phyloP scores from a whole-genome alignment of 2,329 filamentous ascomycete species.

The Ceratocystis colombiana region DNA sequence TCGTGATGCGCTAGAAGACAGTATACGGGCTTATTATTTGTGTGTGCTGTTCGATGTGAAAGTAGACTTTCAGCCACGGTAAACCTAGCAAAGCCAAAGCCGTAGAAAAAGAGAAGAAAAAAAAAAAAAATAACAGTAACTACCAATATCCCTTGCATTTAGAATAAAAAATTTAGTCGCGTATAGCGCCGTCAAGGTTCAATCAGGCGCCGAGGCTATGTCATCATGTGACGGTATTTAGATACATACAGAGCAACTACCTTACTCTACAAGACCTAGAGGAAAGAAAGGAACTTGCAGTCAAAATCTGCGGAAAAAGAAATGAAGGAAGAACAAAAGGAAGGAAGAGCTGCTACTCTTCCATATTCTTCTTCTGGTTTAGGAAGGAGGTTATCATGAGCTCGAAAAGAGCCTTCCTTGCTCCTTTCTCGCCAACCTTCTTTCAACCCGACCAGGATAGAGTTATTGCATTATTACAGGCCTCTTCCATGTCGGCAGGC shows the following conservation, averaged over 20 bases:
- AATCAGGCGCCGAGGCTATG: neutral
- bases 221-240: neutral
- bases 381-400: neutral
- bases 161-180: too few species aligned
- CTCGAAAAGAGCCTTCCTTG: neutral
- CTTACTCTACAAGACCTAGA: too few species aligned
- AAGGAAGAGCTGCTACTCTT: neutral
- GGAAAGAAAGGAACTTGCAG: too few species aligned
- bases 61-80: slow-evolving; percentile 13
- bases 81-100: neutral
- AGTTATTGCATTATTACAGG: slow-evolving; percentile 1
- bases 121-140: neutral
- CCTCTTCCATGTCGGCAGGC: slow-evolving; percentile 4
- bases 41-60: slow-evolving; percentile 23
- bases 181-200: neutral
- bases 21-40: slow-evolving; percentile 22
- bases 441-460: neutral
- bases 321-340: too few species aligned
- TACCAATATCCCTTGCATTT: too few species aligned
- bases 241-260: neutral
- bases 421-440: neutral
- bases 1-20: slow-evolving; percentile 26
- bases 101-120: neutral
- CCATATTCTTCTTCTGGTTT: neutral
- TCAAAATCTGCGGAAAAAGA: too few species aligned